Evolutionary conservation across 768 basidiomycete genomes (phyloP).

Genomic region (Symmetrospora coprosmae): DNA sequence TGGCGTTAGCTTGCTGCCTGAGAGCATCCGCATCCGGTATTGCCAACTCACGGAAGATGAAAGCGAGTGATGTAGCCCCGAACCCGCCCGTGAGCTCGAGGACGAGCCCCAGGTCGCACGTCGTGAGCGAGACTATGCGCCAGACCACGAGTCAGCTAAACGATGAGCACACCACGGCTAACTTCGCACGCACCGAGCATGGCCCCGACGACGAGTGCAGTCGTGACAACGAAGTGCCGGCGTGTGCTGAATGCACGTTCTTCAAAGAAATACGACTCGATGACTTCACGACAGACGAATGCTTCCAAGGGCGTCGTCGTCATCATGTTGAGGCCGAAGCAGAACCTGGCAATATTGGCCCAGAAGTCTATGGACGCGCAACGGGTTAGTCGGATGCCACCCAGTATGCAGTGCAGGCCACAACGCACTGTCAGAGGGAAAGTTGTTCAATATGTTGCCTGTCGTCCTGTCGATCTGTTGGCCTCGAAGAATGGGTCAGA

Average conservation of each 20-base stretch:
- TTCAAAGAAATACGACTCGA: conserved; percentile 91
- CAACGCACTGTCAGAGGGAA: conserved; percentile 45
- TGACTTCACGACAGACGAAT: conserved; percentile 90
- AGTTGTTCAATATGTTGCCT: conserved; percentile 97
- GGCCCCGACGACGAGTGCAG: conserved; percentile 60
- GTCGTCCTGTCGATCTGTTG: conserved; percentile 51
- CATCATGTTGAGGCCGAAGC: conserved; percentile 57
- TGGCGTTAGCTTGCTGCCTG: too few species aligned
- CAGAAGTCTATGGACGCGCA: conserved; percentile 57
- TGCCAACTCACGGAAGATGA: conserved; percentile 48
- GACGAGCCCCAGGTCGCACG: conserved; percentile 94
- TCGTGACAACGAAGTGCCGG: conserved; percentile 76
- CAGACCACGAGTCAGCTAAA: not conserved
- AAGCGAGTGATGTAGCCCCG: conserved; percentile 59
- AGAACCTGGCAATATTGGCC: conserved; percentile 88
- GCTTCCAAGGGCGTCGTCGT: conserved; percentile 82
- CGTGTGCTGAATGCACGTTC: conserved; percentile 66
- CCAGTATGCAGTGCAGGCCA: too few species aligned
- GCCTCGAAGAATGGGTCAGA: too few species aligned
- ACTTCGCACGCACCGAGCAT: conserved; percentile 63
- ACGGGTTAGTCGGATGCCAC: conserved; percentile 3
- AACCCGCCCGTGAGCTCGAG: conserved; percentile 90
- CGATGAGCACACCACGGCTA: not conserved
- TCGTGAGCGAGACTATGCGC: conserved; percentile 63
- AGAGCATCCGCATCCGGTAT: too few species aligned